Evolutionary conservation across 257 asterid genomes (phyloP).

Genomic region (Striga asiatica): DNA sequence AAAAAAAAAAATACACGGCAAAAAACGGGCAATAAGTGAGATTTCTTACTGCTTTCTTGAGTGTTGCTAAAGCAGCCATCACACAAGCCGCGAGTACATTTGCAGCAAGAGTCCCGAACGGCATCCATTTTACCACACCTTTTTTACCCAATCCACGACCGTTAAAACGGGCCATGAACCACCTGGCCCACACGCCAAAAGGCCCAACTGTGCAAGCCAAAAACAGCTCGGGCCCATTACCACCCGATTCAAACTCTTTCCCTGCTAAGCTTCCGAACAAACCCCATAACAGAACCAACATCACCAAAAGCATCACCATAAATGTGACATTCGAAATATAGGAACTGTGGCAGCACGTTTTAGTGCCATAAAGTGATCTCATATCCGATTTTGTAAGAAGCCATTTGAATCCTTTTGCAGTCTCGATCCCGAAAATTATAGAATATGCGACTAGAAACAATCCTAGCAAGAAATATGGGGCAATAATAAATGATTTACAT

Average conservation of each 20-base stretch:
- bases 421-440: no score
- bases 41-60: conserved; percentile 53
- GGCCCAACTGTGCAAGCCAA: conserved; percentile 84
- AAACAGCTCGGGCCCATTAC: conserved; percentile 44
- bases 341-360: no score
- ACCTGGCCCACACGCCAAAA: conserved; percentile 79
- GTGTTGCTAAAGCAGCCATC: conserved; percentile 76
- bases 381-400: conserved; percentile 14
- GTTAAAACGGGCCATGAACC: conserved; percentile 74
- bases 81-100: conserved; percentile 72
- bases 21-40: no score
- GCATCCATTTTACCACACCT: conserved; percentile 56
- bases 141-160: conserved; percentile 65
- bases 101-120: conserved; percentile 87
- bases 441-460: no score
- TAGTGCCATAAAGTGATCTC: no score
- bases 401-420: conserved; percentile 15
- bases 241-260: conserved; percentile 33
- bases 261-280: conserved; percentile 28
- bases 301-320: conserved; percentile 28
- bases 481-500: not conserved
- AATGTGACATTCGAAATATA: conserved; percentile 23
- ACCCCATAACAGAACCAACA: conserved; percentile 44
- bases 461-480: not conserved
- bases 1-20: no score